A percentile compares a stretch with the other conserved stretches of the same genome.
These are phyloP conservation scores for Schizosaccharomyces lindneri DNA, from an alignment of 805 yeast genomes.

Conservation along the genomic window DNA sequence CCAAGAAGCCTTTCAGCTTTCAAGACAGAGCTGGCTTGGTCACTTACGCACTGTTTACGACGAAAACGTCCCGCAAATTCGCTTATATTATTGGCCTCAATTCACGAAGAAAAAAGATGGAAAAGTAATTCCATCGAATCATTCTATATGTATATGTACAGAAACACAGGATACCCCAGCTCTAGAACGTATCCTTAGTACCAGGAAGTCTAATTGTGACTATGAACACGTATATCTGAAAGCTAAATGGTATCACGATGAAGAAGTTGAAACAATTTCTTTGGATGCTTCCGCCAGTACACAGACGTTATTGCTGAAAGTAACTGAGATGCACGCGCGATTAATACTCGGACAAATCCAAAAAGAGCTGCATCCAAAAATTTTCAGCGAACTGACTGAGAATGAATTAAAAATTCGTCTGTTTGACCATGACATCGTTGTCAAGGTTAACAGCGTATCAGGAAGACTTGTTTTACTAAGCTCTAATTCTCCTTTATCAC, in stretches of 20 bases:
- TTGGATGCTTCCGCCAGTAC: background rate
- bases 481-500: background rate
- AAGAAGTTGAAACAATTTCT: background rate
- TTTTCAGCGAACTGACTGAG: background rate
- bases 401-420: background rate
- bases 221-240: background rate
- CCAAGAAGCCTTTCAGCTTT: background rate
- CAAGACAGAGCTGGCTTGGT: background rate
- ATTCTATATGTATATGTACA: background rate
- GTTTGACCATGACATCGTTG: background rate
- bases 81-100: background rate
- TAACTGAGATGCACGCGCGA: background rate
- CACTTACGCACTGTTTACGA: background rate
- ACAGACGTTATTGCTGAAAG: background rate
- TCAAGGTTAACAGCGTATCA: background rate
- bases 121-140: background rate
- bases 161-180: background rate
- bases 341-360: background rate
- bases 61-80: background rate
- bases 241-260: background rate
- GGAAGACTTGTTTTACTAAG: background rate
- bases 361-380: background rate
- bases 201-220: background rate
- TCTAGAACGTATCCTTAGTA: background rate
- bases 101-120: background rate